Percentiles rank a stretch among this genome's conserved stretches.
Evolutionary conservation across 108 stramenopile genomes (phyloP).

Genomic region (Aurantiochytrium sp.): DNA sequence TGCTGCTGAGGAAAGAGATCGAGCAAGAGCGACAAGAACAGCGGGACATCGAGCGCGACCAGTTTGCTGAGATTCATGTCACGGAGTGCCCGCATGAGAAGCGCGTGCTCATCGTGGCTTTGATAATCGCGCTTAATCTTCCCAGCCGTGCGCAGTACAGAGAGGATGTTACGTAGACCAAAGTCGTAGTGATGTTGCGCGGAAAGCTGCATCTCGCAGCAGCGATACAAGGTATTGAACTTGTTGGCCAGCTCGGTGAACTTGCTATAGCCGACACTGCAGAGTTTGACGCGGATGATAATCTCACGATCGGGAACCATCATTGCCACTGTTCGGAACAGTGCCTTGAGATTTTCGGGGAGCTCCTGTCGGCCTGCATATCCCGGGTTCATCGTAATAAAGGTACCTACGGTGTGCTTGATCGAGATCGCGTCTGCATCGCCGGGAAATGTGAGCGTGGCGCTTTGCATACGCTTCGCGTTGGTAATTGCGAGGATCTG

Average conservation of each 20-base stretch:
- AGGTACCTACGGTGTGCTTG: slow-evolving; percentile 49
- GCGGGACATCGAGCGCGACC: slow-evolving; percentile 56
- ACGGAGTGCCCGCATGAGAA: slow-evolving; percentile 48
- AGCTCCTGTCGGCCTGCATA: slow-evolving; percentile 57
- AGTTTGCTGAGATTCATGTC: slow-evolving; percentile 63
- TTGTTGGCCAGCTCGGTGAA: slow-evolving; percentile 47
- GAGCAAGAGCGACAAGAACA: slow-evolving; percentile 48
- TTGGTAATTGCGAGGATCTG: slow-evolving; percentile 47
- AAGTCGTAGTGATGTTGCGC: slow-evolving; percentile 64
- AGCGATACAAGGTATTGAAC: slow-evolving; percentile 47
- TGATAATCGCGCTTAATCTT: slow-evolving; percentile 48
- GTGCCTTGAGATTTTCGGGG: slow-evolving; percentile 54
- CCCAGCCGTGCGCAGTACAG: slow-evolving; percentile 56
- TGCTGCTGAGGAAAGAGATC: slow-evolving; percentile 37
- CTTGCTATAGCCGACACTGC: slow-evolving; percentile 49
- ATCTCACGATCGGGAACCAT: slow-evolving; percentile 59
- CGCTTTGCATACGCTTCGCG: slow-evolving; percentile 37
- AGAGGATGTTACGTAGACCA: slow-evolving; percentile 54
- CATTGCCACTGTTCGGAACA: slow-evolving; percentile 55
- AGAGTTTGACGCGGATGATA: slow-evolving; percentile 58
- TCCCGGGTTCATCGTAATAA: slow-evolving; percentile 61
- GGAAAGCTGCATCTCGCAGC: slow-evolving; percentile 55
- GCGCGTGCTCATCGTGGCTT: slow-evolving; percentile 35
- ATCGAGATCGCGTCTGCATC: slow-evolving; percentile 46
- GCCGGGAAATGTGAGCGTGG: slow-evolving; percentile 48